Percentiles rank a stretch among this genome's conserved stretches.
phyloP scores from a whole-genome alignment of 2,329 filamentous ascomycete species.

The Ophiostoma ulmi region DNA sequence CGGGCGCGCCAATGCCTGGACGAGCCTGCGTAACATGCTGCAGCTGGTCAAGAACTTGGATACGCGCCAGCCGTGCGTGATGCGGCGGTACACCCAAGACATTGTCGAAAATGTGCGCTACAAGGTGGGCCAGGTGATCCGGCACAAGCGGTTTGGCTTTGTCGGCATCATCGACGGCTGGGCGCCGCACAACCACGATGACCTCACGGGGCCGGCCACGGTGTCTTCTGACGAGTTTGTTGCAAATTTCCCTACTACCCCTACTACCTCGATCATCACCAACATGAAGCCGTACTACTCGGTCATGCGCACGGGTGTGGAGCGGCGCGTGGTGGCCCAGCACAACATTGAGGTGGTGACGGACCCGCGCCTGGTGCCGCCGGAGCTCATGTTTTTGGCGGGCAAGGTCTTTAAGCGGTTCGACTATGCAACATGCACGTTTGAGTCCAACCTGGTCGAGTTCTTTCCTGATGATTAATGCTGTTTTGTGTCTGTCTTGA shows the following conservation, averaged over 20 bases:
- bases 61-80: conserved; percentile 36
- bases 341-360: conserved; percentile 69
- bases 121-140: conserved; percentile 76
- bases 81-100: conserved; percentile 35
- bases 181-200: conserved; percentile 45
- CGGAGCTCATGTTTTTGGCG: conserved; percentile 61
- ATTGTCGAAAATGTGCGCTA: conserved; percentile 49
- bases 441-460: conserved; percentile 75
- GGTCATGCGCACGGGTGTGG: conserved; percentile 52
- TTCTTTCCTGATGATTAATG: conserved; percentile 81
- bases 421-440: conserved; percentile 59
- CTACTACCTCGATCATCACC: background rate
- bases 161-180: conserved; percentile 84
- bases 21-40: conserved; percentile 38
- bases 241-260: background rate
- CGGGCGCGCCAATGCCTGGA: conserved; percentile 32
- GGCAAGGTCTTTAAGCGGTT: conserved; percentile 88
- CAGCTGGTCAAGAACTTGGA: conserved; percentile 44
- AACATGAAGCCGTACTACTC: conserved; percentile 63
- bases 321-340: conserved; percentile 68
- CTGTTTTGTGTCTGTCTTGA: background rate
- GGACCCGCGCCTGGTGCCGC: conserved; percentile 44
- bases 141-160: conserved; percentile 74
- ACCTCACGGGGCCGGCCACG: background rate
- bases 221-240: background rate